These are phyloP conservation scores for Alternaria ventricosa DNA, from an alignment of 2,329 filamentous ascomycete species.

Conservation along the genomic window DNA sequence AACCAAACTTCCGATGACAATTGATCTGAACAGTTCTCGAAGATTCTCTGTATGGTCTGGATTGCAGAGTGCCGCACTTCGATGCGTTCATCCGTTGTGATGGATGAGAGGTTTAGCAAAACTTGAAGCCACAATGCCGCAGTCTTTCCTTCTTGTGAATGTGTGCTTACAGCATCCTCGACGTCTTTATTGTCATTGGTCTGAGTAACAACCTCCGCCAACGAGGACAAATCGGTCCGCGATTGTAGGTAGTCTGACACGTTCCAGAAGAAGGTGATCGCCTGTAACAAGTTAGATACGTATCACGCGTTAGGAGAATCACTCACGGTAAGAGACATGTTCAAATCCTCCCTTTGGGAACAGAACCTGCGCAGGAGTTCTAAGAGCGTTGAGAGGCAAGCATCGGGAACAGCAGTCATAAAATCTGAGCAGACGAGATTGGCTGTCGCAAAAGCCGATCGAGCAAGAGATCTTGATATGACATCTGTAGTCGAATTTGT, in stretches of 20 bases:
- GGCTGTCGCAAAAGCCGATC: conserved; percentile 85
- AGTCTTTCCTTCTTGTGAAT: conserved; percentile 66
- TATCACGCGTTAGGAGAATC: neutral
- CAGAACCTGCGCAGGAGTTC: conserved; percentile 90
- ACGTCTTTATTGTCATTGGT: conserved; percentile 58
- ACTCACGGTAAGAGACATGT: conserved; percentile 86
- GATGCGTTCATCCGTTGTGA: conserved; percentile 73
- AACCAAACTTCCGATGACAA: conserved; percentile 81
- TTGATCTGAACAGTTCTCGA: conserved; percentile 87
- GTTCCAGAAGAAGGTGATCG: conserved; percentile 95
- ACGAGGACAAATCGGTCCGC: conserved; percentile 50
- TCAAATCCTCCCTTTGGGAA: conserved; percentile 87
- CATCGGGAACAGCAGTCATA: conserved; percentile 70
- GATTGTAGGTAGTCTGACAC: conserved; percentile 82
- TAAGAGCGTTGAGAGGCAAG: conserved; percentile 78
- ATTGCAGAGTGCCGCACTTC: conserved; percentile 87
- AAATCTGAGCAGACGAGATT: conserved; percentile 97
- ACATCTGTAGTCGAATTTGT: conserved; percentile 33
- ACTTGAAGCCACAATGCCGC: conserved; percentile 81
- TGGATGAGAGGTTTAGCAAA: conserved; percentile 71
- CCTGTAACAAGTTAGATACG: conserved; percentile 55
- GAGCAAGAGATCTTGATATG: conserved; percentile 75
- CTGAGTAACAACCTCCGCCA: conserved; percentile 34
- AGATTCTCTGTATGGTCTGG: conserved; percentile 87
- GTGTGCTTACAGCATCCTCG: conserved; percentile 64